Conservation (phyloP, 306 rosid species). For the Quercus ilex region DNA sequence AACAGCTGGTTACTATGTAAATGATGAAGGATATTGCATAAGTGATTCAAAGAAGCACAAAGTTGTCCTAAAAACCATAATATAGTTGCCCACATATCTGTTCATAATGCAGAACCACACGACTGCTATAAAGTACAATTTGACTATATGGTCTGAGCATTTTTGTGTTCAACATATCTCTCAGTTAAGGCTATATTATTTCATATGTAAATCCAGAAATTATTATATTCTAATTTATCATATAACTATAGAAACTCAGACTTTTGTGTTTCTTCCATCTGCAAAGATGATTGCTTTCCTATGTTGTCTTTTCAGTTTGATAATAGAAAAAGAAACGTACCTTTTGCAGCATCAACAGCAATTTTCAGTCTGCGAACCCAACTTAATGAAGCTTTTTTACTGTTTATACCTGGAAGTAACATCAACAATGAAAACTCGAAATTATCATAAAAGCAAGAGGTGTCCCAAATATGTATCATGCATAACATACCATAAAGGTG, state of each 20-base stretch:
- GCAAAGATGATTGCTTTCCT: not conserved
- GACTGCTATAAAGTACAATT: no score
- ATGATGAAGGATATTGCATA: not conserved
- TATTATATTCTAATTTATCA: not conserved
- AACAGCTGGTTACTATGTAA: not conserved
- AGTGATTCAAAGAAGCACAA: no score
- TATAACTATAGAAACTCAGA: not conserved
- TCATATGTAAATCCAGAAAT: not conserved
- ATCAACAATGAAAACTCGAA: not conserved
- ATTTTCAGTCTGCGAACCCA: slow-evolving; percentile 96
- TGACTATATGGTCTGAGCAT: not conserved
- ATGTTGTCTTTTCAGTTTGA: not conserved
- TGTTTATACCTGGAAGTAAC: slow-evolving; percentile 51
- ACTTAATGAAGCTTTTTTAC: slow-evolving; percentile 56
- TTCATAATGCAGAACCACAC: no score
- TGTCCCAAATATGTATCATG: not conserved
- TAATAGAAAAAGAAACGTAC: slow-evolving; percentile 24
- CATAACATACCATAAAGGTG: slow-evolving; percentile 70
- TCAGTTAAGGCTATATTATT: not conserved
- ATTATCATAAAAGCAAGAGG: not conserved
- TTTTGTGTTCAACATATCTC: not conserved
- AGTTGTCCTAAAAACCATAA: no score
- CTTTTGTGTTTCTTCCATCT: not conserved
- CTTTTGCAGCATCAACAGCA: slow-evolving; percentile 95
- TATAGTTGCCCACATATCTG: no score